Base-by-base conservation (phyloP, 257 asterid species). In the Fraxinus anomala region DNA sequence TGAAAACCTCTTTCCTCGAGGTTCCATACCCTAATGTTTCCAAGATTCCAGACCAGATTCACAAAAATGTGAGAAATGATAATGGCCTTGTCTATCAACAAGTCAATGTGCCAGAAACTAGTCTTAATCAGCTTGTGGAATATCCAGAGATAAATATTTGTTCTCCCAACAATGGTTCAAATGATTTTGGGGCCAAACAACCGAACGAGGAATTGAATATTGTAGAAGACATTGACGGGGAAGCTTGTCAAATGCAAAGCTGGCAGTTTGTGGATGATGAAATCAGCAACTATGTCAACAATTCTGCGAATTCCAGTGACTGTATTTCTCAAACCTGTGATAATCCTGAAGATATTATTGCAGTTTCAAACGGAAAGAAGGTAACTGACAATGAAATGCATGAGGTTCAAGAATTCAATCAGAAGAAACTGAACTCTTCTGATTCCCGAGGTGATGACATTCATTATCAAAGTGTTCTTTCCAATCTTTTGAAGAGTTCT, bases 381-480 rank as follows among this genome's bases (percentile, higher is more conserved):
- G 77, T 56, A 36, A 80, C 67, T 0, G 76, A 69, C 39, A 75
- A 74, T 70, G 47, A 8, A 66, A 30, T 26, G 67, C 85, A 66
- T 12, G 83, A 80, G 19, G 16, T 31, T 34, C 91, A 81, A 59
- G 91, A 90, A 51, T 79, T 85, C 83, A 82, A 79, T 67, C 91
- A 83, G 73, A 84, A 84, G 80, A 86, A 79, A 51, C 42, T 74
- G 24, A 44, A 74, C 72, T 73, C 56, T 24, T 73, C 83, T 28
- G 90, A 85, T 79, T 47, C 76, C 30, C 82, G 59, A 24, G 70
- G 89, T 40, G 88, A 84, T 39, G 97, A 91, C 23, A 24, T 84
- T 34, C 97, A 91, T 84, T 93, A 93, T 73, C 94, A 91, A 30
- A 83, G 88, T 49, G 90, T 92, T 70, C 92, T 96, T 80, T 89